phyloP scores from a whole-genome alignment of 805 yeast species.

The Saccharomycopsis fodiens region DNA sequence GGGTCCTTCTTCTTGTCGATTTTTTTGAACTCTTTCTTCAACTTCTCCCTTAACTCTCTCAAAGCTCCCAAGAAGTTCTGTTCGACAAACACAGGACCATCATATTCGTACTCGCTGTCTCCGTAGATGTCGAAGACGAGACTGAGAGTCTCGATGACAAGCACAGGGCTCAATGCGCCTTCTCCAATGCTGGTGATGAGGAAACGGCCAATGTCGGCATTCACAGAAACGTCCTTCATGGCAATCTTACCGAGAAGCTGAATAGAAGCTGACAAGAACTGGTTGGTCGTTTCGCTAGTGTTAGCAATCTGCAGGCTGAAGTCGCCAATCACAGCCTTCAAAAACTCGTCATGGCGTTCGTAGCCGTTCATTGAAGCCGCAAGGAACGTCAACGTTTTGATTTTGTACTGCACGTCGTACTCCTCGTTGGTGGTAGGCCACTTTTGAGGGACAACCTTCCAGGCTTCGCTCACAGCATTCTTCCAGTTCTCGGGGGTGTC shows the following conservation, averaged over 20 bases:
- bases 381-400: constrained; percentile 12
- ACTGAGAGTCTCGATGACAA: constrained; percentile 14
- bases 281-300: constrained; percentile 1
- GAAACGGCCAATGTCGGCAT: constrained; percentile 39
- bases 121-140: constrained; percentile 71
- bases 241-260: constrained; percentile 3
- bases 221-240: constrained; percentile 29
- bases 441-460: neutral
- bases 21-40: constrained; percentile 27
- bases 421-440: neutral
- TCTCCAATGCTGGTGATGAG: constrained; percentile 27
- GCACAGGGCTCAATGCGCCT: constrained; percentile 1
- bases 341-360: neutral
- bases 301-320: neutral
- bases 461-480: neutral
- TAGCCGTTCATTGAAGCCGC: neutral
- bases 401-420: constrained; percentile 3
- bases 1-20: constrained; percentile 58
- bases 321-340: neutral
- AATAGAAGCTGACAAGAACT: constrained; percentile 2
- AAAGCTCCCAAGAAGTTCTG: constrained; percentile 40
- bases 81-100: constrained; percentile 55
- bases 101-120: constrained; percentile 63
- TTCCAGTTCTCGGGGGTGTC: constrained; percentile 12
- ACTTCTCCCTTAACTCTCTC: constrained; percentile 20